A percentile compares a stretch with the other conserved stretches of the same genome.
Evolutionary conservation across 2,329 filamentous ascomycete species (phyloP).

Genomic region (Colletotrichum aenigma): DNA sequence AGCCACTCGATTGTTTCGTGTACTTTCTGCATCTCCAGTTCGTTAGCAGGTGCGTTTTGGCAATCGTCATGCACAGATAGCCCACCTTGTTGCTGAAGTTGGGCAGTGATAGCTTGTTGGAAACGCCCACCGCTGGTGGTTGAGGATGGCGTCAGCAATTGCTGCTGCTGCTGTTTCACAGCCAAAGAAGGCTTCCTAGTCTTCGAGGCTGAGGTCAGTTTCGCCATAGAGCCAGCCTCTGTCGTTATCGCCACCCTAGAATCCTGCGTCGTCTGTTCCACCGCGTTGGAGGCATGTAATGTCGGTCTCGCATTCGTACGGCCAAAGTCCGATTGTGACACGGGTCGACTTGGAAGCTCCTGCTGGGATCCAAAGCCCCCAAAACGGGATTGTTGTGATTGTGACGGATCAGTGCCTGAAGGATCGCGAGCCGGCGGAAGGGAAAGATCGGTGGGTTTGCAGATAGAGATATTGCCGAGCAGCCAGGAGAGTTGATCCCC

Average conservation of each 20-base stretch:
- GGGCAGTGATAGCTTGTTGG: slow-evolving; percentile 13
- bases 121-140: slow-evolving; percentile 31
- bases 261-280: not conserved
- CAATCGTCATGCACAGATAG: not conserved
- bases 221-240: slow-evolving; percentile 44
- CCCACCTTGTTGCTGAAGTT: slow-evolving; percentile 20
- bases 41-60: not conserved
- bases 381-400: slow-evolving; percentile 14
- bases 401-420: slow-evolving; percentile 20
- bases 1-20: not conserved
- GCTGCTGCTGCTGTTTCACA: slow-evolving; percentile 38
- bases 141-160: slow-evolving; percentile 44
- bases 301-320: not conserved
- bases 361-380: slow-evolving; percentile 5
- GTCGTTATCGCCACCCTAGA: not conserved
- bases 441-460: slow-evolving; percentile 42
- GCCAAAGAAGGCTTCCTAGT: slow-evolving; percentile 50
- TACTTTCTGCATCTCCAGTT: not conserved
- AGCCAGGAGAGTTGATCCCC: slow-evolving; percentile 63
- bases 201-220: slow-evolving; percentile 45
- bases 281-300: not conserved
- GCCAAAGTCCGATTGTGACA: not conserved
- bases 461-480: slow-evolving; percentile 49
- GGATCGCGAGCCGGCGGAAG: slow-evolving; percentile 35
- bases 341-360: not conserved